phyloP scores from a whole-genome alignment of 345 rosid species.

The Gossypium herbaceum region DNA sequence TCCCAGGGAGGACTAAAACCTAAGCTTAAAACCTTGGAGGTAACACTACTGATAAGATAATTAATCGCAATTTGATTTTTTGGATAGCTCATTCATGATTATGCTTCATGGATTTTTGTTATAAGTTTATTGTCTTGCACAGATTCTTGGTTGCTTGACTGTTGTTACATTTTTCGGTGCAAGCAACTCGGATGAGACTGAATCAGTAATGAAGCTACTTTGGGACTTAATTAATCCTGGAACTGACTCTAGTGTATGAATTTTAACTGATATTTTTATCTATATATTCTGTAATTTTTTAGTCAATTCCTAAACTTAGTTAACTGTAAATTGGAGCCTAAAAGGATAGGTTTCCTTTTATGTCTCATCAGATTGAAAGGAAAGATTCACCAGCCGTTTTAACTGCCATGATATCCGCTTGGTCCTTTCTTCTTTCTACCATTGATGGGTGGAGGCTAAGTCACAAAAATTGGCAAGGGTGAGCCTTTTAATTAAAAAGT shows the following conservation, averaged over 20 bases:
- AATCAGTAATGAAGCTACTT: constrained; percentile 6
- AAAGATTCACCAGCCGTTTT: not conserved
- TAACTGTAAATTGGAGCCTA: not conserved
- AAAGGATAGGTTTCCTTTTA: not conserved
- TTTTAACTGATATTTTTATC: not conserved
- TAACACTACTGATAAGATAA: not conserved
- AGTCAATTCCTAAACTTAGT: not conserved
- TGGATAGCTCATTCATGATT: not conserved
- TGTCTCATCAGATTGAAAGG: constrained; percentile 2
- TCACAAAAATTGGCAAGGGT: constrained; percentile 7
- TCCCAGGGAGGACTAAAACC: not conserved
- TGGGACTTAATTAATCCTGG: constrained; percentile 13
- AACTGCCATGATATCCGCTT: constrained; percentile 3
- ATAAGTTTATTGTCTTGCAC: not conserved
- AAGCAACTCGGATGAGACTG: constrained; percentile 11
- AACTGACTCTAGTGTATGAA: not conserved
- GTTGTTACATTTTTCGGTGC: constrained; percentile 5
- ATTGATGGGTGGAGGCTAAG: constrained; percentile 4
- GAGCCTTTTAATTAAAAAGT: not conserved
- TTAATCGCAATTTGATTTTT: not conserved
- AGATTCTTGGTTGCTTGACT: constrained; percentile 7
- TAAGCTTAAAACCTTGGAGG: constrained; percentile 1
- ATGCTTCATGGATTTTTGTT: not conserved
- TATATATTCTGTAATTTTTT: not conserved
- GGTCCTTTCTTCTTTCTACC: constrained; percentile 10